Base-by-base conservation (phyloP, 345 rosid genomes). In the Luvunga scandens region DNA sequence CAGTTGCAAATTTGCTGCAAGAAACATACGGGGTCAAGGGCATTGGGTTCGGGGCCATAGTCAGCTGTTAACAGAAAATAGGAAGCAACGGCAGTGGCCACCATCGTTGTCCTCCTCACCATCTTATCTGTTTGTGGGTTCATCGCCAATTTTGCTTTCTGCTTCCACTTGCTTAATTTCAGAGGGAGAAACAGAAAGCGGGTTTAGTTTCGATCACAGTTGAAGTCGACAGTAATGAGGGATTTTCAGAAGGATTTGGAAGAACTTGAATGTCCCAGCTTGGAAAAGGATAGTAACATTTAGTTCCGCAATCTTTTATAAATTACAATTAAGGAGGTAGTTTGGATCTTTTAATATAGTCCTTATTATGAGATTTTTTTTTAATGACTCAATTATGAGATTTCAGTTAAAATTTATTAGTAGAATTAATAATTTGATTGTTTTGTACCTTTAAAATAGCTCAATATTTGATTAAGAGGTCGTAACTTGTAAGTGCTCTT, bases 41-140 rank as follows among this genome's bases (percentile, higher is more conserved):
- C 92, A 77, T 91, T 93, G 45, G 98, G 94, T 57, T 92, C 88
- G 50, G 98, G 96, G 63, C 98, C 98, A 81, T 94, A 94, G 76
- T 95, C 98, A 27, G 97, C 97, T 10, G 97, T 93, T 67, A 95
- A 86, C 67, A 95, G 95, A 72, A 92, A 88, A 87, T 95, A 95
- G 67, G 93, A 85, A 56, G 92, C 95, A 73, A 90, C 89, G 10
- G 81, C 90, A 6, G 98, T 93, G 39, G 95, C 95, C 85, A 89
- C 92, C 90, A 91, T 85, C 9, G 98, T 93, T n/a, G 89, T 90
- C 77, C 90, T 87, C 89, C 89, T 90, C 88, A 95, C 93, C 13
- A 95, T 39, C 88, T 91, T 93, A 78, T 95, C 97, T 19, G 86
- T 79, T 74, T 77, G 81, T 18, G 94, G 93, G 79, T 88, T 87